These are phyloP conservation scores for Salix suchowensis DNA, from an alignment of 345 rosid species.

Conservation along the genomic window DNA sequence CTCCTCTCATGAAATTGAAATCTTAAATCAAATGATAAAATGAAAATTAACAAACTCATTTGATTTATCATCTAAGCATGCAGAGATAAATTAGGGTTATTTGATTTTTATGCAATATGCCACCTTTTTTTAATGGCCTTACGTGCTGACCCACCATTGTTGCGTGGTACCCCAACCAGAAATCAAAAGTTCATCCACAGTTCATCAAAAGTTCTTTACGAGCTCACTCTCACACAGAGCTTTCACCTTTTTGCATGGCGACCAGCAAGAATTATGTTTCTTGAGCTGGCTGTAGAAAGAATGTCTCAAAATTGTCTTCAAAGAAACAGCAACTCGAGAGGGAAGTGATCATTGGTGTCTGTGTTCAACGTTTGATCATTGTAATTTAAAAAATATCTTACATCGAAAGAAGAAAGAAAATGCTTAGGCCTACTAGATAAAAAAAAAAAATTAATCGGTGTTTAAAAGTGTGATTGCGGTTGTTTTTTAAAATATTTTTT, in stretches of 20 bases:
- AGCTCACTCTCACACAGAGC: not conserved
- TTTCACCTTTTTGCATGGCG: not conserved
- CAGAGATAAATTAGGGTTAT: not conserved
- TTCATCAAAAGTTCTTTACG: too few species aligned
- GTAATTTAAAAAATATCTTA: too few species aligned
- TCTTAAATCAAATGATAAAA: not conserved
- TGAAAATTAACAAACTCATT: not conserved
- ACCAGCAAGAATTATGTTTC: not conserved
- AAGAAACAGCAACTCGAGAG: not conserved
- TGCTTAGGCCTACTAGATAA: too few species aligned
- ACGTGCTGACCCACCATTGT: not conserved
- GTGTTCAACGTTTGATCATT: not conserved
- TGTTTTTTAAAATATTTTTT: too few species aligned
- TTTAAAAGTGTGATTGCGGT: accelerated
- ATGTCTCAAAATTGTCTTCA: not conserved
- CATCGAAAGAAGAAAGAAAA: not conserved
- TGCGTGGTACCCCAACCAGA: not conserved
- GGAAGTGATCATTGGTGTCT: not conserved
- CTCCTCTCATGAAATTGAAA: not conserved
- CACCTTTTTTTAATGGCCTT: not conserved
- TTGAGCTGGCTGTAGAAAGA: not conserved
- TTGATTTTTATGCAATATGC: not conserved
- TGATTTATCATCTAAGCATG: not conserved
- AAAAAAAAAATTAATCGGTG: too few species aligned
- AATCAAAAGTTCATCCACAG: not conserved